These are phyloP conservation scores for Fomitopsis serialis DNA, from an alignment of 768 basidiomycete genomes.

Conservation along the genomic window DNA sequence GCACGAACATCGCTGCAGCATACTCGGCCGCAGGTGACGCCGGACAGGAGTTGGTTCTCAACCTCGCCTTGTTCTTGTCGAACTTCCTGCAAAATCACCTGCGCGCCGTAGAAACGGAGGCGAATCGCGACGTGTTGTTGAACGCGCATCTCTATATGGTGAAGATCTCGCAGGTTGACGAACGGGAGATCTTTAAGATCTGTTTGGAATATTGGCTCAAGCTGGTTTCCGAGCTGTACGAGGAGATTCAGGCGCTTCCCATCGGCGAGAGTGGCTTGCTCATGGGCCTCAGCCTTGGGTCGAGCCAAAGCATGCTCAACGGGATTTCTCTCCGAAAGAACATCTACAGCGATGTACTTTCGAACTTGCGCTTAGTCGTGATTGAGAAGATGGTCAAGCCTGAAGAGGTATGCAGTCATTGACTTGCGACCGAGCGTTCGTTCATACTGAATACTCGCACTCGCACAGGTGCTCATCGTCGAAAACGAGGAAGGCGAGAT, in stretches of 20 bases:
- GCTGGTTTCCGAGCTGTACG: conserved; percentile 93
- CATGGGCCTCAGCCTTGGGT: conserved; percentile 84
- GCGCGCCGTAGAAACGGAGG: conserved; percentile 87
- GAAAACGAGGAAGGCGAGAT: conserved; percentile 99
- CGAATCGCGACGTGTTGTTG: conserved; percentile 86
- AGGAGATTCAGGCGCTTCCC: conserved; percentile 90
- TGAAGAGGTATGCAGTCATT: conserved; percentile 69
- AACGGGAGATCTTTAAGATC: conserved; percentile 99
- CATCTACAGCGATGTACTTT: conserved; percentile 92
- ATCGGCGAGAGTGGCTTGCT: conserved; percentile 82
- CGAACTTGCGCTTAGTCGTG: conserved; percentile 90
- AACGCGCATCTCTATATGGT: conserved; percentile 99
- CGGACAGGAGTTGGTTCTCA: conserved; percentile 95
- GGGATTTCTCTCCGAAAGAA: conserved; percentile 86
- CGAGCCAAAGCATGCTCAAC: conserved; percentile 60
- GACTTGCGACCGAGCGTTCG: background rate
- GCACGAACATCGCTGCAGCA: conserved; percentile 89
- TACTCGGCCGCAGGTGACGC: conserved; percentile 86
- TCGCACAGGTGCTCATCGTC: conserved; percentile 82
- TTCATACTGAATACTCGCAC: conserved; percentile 6
- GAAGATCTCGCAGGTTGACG: conserved; percentile 96
- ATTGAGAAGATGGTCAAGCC: conserved; percentile 99
- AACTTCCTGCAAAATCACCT: conserved; percentile 95
- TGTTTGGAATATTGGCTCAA: conserved; percentile 97
- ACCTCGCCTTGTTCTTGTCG: conserved; percentile 93